A percentile compares a stretch with the other conserved stretches of the same genome.
Conservation (phyloP, 1,139 yeast genomes). For the Zygosaccharomyces pseudobailii region DNA sequence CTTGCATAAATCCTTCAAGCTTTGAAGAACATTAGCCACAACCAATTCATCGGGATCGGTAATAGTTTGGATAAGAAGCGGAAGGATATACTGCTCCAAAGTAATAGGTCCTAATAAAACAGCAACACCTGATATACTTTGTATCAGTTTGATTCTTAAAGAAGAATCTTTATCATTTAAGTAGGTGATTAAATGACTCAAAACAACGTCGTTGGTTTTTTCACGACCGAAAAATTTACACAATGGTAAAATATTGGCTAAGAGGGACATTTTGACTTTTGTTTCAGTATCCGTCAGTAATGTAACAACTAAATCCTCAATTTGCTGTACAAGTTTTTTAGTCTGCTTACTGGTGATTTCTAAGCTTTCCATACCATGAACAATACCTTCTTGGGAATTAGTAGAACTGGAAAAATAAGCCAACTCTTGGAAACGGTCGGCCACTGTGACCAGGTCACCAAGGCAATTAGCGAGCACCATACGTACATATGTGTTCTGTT, state of each 20-base stretch:
- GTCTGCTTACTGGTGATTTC: slow-evolving; percentile 20
- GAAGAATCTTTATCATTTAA: slow-evolving; percentile 72
- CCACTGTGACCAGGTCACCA: slow-evolving; percentile 61
- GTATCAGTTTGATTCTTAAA: slow-evolving; percentile 64
- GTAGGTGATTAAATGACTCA: slow-evolving; percentile 89
- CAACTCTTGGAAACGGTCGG: slow-evolving; percentile 63
- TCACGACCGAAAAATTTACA: slow-evolving; percentile 84
- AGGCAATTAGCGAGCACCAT: slow-evolving; percentile 68
- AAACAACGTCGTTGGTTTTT: slow-evolving; percentile 76
- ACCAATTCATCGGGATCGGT: slow-evolving; percentile 82
- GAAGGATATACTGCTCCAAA: slow-evolving; percentile 82
- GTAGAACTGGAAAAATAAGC: slow-evolving; percentile 50
- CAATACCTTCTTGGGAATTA: slow-evolving; percentile 4
- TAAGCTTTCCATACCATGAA: slow-evolving; percentile 28
- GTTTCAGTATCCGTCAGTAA: slow-evolving; percentile 66
- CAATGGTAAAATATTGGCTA: slow-evolving; percentile 64
- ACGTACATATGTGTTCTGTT: slow-evolving; percentile 47
- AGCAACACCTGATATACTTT: slow-evolving; percentile 72
- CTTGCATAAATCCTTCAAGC: slow-evolving; percentile 54
- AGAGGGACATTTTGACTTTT: slow-evolving; percentile 63
- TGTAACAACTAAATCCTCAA: slow-evolving; percentile 61
- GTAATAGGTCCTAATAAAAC: slow-evolving; percentile 77
- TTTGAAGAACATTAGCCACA: slow-evolving; percentile 66
- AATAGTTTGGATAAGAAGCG: slow-evolving; percentile 74
- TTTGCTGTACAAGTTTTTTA: slow-evolving; percentile 35